Evolutionary conservation across 2,329 filamentous ascomycete genomes (phyloP).

Genomic region (Colletotrichum sp.): DNA sequence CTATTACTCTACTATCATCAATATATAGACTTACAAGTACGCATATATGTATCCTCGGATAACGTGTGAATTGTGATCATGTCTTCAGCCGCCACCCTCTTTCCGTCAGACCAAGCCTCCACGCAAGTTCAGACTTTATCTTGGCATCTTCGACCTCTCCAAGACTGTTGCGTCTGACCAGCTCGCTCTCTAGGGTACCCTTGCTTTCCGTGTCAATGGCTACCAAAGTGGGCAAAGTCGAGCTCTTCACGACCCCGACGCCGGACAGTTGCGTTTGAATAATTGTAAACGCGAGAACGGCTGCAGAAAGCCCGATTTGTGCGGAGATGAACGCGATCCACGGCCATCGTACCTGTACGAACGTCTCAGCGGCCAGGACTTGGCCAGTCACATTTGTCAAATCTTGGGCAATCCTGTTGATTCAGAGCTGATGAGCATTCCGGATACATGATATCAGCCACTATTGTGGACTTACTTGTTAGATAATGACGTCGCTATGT

Average conservation of each 20-base stretch:
- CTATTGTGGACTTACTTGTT: neutral
- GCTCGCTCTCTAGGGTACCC: neutral
- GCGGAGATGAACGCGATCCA: slow-evolving; percentile 22
- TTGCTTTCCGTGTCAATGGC: neutral
- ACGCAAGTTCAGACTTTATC: neutral
- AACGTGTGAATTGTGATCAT: neutral
- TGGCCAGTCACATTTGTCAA: neutral
- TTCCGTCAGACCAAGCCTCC: neutral
- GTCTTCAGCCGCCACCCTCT: neutral
- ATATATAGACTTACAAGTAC: neutral
- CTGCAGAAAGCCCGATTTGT: slow-evolving; percentile 17
- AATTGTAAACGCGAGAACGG: neutral
- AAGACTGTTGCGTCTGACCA: neutral
- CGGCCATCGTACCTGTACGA: slow-evolving; percentile 22
- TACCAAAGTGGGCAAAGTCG: neutral
- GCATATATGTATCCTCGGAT: neutral
- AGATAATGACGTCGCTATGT: neutral
- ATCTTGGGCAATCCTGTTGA: neutral
- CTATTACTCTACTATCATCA: neutral
- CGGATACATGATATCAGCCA: neutral
- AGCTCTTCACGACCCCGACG: neutral
- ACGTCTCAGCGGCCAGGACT: slow-evolving; percentile 1
- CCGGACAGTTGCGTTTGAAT: neutral
- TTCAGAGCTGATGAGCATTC: neutral
- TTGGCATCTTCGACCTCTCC: neutral